These are phyloP conservation scores for Paratrypanosoma confusum DNA, from an alignment of 208 protist genomes.

Conservation along the genomic window DNA sequence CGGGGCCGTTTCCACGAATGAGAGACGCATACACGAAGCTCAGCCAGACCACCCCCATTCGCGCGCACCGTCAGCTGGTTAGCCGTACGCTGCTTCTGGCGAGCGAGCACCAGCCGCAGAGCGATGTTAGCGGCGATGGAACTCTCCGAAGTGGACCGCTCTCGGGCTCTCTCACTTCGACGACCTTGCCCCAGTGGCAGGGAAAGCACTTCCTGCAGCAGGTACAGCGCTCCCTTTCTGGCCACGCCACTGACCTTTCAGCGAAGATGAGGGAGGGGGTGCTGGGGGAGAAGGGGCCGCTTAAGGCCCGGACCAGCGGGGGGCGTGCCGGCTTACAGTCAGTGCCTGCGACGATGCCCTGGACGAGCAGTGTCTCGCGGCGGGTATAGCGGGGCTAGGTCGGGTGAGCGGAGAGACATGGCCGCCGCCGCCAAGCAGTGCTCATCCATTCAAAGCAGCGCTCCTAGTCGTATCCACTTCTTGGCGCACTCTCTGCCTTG, in stretches of 20 bases:
- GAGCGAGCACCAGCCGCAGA: constrained; percentile 6
- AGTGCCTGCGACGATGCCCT: constrained; percentile 47
- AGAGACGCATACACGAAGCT: constrained; percentile 20
- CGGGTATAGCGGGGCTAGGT: too few relatives aligned
- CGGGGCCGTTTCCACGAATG: constrained; percentile 46
- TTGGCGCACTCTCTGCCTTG: too few relatives aligned
- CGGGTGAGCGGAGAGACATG: too few relatives aligned
- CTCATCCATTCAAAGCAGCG: too few relatives aligned
- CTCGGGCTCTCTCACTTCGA: neutral
- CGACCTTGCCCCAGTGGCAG: constrained; percentile 12
- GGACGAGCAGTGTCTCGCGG: too few relatives aligned
- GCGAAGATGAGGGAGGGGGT: constrained; percentile 23
- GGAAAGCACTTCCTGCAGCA: constrained; percentile 35
- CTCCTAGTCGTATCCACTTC: too few relatives aligned
- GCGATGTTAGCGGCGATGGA: too few relatives aligned
- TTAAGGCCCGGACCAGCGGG: constrained; percentile 28
- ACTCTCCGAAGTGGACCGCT: too few relatives aligned
- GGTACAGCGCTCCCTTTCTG: constrained; percentile 29
- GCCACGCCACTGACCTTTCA: constrained; percentile 23
- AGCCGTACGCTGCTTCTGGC: constrained; percentile 28
- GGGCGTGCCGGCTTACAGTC: constrained; percentile 48
- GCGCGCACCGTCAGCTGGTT: constrained; percentile 38
- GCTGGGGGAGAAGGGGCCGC: constrained; percentile 24
- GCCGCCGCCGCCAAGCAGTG: too few relatives aligned
- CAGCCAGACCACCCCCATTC: constrained; percentile 14